Evolutionary conservation across 2,329 filamentous ascomycete species (phyloP), one percentile per base, ranked within the genome.

Genomic region (Diaporthe sp.): DNA sequence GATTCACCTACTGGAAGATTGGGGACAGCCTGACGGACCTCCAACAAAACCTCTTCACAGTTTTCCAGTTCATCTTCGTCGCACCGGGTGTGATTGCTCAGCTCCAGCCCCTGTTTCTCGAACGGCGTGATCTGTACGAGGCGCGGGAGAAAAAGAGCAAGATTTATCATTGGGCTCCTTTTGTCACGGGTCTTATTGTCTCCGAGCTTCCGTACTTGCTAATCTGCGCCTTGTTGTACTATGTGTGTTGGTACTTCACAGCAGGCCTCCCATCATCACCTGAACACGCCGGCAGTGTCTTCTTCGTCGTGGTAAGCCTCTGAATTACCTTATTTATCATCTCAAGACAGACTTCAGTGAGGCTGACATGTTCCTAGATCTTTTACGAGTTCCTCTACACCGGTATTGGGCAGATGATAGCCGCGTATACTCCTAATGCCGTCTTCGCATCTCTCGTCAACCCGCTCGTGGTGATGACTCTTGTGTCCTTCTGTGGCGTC

Each of bases 401-500:
- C 0, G 87, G 87, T 1, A 89, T 93, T 59, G 91, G 90, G 0
- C 91, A 92, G 77, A 89, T 90, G 77, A 84, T 92, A 19, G 89
- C 90, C 0, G 90, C 90, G 0, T 92, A 91, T 73, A 88, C 90
- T 0, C 90, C 90, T 0, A 92, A 90, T 74, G 89, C 86, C 39
- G 86, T 90, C 19, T 91, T 91, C 65, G 90, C 90, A 0, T 84
- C 89, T 0, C 84, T 92, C 4, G 86, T 87, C 76, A 92, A 91
- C 77, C 89, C 89, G 0, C 68, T 92, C 19, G 82, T 92, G 71
- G 86, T 87, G 79, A 30, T 3, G 8, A 81, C 90, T 50, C 85
- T 95, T 3, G 87, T 94, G 10, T 89, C 88, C 0, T 95, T 96
- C 84, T 95, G 93, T 77, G 94, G 93, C 76, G 92, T 95, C 1